Conservation (phyloP, 2,329 filamentous ascomycete genomes). For the Cercospora citrullina region DNA sequence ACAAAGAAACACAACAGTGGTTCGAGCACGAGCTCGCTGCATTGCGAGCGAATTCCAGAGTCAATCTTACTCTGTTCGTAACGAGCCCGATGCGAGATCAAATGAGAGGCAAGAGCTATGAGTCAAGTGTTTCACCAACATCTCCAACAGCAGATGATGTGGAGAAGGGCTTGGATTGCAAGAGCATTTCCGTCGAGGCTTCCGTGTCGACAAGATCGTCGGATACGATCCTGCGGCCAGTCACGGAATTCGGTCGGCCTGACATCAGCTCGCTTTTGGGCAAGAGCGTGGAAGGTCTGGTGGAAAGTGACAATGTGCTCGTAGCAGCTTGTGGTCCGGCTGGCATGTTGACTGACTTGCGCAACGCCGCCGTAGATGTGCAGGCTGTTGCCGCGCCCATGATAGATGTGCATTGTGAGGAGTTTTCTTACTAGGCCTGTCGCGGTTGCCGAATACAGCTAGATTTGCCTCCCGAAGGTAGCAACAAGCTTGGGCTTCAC, state of each 20-base stretch:
- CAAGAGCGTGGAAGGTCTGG: slow-evolving; percentile 12
- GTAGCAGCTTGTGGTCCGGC: slow-evolving; percentile 24
- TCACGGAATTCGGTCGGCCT: slow-evolving; percentile 13
- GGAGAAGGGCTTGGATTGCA: slow-evolving; percentile 8
- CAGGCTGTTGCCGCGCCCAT: slow-evolving; percentile 19
- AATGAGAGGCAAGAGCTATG: neutral
- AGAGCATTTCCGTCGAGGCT: neutral
- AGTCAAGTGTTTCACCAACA: neutral
- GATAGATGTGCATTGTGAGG: slow-evolving; percentile 27
- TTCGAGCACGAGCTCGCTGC: slow-evolving; percentile 53
- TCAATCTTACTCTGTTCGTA: slow-evolving; percentile 55
- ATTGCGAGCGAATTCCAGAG: slow-evolving; percentile 45
- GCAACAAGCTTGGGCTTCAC: neutral
- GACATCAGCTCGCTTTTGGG: slow-evolving; percentile 12
- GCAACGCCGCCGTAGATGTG: slow-evolving; percentile 18
- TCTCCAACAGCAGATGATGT: neutral
- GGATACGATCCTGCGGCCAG: neutral
- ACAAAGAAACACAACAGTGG: slow-evolving; percentile 46
- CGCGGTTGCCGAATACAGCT: neutral
- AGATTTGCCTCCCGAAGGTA: neutral
- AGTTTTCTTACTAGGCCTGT: slow-evolving; percentile 24
- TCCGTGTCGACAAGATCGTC: neutral
- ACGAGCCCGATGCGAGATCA: slow-evolving; percentile 36
- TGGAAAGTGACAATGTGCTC: slow-evolving; percentile 17
- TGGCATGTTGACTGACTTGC: slow-evolving; percentile 15